Evolutionary conservation across 768 basidiomycete species (phyloP), one percentile per base, ranked within the genome.

Genomic region (Termitomyces eurrhizus): DNA sequence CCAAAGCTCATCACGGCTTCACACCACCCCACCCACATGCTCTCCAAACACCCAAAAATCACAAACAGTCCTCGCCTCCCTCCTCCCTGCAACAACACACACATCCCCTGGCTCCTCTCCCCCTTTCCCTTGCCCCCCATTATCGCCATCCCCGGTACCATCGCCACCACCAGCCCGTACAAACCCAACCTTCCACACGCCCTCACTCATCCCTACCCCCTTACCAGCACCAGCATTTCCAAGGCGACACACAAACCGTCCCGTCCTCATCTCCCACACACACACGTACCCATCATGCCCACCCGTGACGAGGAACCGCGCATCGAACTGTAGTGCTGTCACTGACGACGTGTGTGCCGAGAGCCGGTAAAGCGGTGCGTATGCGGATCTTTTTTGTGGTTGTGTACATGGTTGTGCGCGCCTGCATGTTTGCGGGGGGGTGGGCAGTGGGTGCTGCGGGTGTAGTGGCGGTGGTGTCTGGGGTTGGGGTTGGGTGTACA

Each of bases 271-370:
- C 72, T 86, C 89, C 73, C 81, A 95, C 68, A 95, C 69, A 65
- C 86, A 74, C 62, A 90, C 93, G 4, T 90, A 80, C 7, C 94
- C 93, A 65, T 95, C 93, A 66, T 91, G 93, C 42, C 93, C 93
- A 21, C 88, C 85, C 0, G 89, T 91, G 48, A 95, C 86, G 62
- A 95, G 82, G 75, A 90, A 92, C 48, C 85, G 80, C 11, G 83
- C 80, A 72, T 93, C 90, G 69, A 95, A 90, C 72, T 98, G 95
- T 18, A 98, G 80, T 8, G 89, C 85, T 0, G 95, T 95, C 26
- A 98, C 81, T 64, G 86, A 83, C 65, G 93, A 86, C 73, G 93
- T 92, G 78, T 97, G 96, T 2, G 95, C 95, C 18, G 90, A 85
- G 58, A 96, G 83, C 7, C 89, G 85, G 69, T 89, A 85, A 29